Conservation (phyloP, 345 rosid genomes). For the Syzygium aqueum region DNA sequence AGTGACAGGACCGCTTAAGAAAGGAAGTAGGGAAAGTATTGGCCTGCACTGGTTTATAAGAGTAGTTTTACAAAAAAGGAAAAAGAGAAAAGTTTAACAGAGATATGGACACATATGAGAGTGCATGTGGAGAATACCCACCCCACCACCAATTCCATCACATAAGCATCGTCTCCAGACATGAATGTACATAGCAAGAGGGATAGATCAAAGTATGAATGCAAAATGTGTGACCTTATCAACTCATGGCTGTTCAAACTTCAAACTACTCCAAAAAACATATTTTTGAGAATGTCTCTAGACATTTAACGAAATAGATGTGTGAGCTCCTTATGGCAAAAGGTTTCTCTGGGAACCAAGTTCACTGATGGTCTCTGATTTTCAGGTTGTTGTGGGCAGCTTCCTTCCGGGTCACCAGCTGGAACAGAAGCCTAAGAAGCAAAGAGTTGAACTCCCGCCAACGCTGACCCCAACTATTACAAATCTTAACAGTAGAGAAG, state of each 20-base stretch:
- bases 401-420: slow-evolving; percentile 67
- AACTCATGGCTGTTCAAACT: background rate
- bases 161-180: background rate
- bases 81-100: background rate
- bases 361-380: background rate
- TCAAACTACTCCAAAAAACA: background rate
- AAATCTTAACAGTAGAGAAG: slow-evolving; percentile 21
- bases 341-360: background rate
- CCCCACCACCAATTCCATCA: background rate
- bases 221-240: background rate
- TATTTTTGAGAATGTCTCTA: background rate
- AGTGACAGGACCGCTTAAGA: background rate
- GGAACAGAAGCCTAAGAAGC: slow-evolving; percentile 66
- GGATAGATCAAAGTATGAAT: background rate
- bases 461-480: slow-evolving; percentile 22
- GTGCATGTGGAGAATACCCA: background rate
- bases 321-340: background rate
- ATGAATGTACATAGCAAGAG: background rate
- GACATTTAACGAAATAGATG: background rate
- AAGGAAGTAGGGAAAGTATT: background rate
- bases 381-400: slow-evolving; percentile 74
- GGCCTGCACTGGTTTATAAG: background rate
- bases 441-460: slow-evolving; percentile 26
- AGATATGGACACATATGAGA: background rate
- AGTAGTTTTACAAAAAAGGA: background rate